Base-by-base conservation (phyloP, 768 basidiomycete genomes). In the Trametes elegans region DNA sequence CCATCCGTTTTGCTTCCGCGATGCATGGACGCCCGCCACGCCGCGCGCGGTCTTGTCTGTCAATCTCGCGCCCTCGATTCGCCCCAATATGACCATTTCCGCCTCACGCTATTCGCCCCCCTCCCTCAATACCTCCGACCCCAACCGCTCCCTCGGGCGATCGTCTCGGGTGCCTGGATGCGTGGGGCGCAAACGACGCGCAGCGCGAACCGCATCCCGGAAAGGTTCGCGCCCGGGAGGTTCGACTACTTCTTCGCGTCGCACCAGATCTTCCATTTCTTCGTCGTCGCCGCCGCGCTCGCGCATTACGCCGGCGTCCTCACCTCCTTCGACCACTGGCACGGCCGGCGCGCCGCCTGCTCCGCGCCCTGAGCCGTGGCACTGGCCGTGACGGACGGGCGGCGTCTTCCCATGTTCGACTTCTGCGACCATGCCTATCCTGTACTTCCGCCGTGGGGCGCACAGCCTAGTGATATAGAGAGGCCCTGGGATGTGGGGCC, bases 181-280 rank as follows among this genome's bases (percentile, higher is more conserved):
- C n/a, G n/a, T n/a, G n/a, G n/a, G n/a, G n/a, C n/a, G n/a, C n/a
- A n/a, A n/a, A n/a, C n/a, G n/a, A n/a, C 21, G 21, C 23, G 21
- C 70, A 95, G 93, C 71, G 91, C 91, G 43, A 85, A 87, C 66
- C 82, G 91, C 45, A 78, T 92, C 51, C 93, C 92, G 39, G 93
- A 95, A 64, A 76, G 83, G 34, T 71, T 85, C 57, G 73, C 76
- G 7, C 90, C 90, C 5, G 91, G 92, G 32, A 80, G 71, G 59
- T 93, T 93, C 71, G 92, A 94, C 72, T 78, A 80, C 64, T 79
- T 90, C 63, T 79, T 85, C 51, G 80, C 88, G 0, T 92, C 88
- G 18, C 93, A 96, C 74, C 90, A 95, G 70, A 88, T 96, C 62
- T 95, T 97, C 70, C 94, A 95, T 66, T 68, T 85, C 57, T 84